Percentiles rank a stretch among this genome's conserved stretches.
Conservation (phyloP, 2,329 filamentous ascomycete genomes). For the Huntiella savannae region DNA sequence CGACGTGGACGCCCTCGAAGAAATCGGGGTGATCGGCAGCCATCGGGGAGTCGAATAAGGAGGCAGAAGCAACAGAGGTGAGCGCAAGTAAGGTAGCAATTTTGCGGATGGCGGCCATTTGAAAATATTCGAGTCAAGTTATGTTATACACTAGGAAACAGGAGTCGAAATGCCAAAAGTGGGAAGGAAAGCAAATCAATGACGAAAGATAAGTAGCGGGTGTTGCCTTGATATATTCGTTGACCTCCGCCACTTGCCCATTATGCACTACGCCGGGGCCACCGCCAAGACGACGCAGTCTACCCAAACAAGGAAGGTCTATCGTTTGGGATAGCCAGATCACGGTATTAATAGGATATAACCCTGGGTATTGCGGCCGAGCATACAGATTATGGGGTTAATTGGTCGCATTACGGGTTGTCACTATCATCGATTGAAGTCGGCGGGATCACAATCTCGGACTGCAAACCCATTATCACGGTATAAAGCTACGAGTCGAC, state of each 20-base stretch:
- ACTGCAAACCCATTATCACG: not conserved
- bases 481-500: not conserved
- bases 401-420: too few relatives aligned
- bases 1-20: not conserved
- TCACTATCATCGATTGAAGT: not conserved
- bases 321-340: too few relatives aligned
- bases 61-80: not conserved
- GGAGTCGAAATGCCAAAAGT: not conserved
- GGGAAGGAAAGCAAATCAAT: not conserved
- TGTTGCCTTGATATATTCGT: not conserved
- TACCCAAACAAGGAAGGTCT: conserved; percentile 16
- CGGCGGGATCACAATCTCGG: not conserved
- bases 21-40: not conserved
- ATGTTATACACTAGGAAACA: not conserved
- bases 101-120: not conserved
- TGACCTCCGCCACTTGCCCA: not conserved
- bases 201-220: not conserved
- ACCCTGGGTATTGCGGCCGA: too few relatives aligned
- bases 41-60: not conserved
- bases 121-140: not conserved
- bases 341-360: too few relatives aligned
- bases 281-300: not conserved
- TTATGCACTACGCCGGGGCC: not conserved
- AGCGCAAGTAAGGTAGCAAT: not conserved
- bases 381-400: too few relatives aligned